phyloP scores from a whole-genome alignment of 75 land plant genomes.

The Chamaecyparis obtusa region DNA sequence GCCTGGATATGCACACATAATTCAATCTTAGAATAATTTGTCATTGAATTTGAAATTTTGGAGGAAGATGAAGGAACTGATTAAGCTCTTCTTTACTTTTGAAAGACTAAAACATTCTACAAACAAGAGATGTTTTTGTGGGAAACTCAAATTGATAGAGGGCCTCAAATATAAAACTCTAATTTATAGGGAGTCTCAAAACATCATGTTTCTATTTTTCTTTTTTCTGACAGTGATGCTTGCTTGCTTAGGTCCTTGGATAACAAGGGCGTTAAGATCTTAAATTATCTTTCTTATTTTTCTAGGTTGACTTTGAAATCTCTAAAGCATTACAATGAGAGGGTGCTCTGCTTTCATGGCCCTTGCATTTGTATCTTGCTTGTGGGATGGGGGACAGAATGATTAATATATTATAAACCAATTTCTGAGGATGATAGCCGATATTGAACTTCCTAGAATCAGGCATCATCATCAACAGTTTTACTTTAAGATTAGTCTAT shows the following conservation, averaged over 20 bases:
- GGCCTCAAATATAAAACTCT: neutral
- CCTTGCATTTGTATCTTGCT: conserved; percentile 2
- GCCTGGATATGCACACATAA: neutral
- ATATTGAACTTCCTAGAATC: neutral
- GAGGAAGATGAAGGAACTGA: neutral
- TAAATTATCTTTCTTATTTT: neutral
- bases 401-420: neutral
- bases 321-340: neutral
- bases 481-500: neutral
- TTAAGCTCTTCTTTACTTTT: neutral
- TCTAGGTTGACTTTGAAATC: neutral
- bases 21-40: neutral
- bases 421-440: neutral
- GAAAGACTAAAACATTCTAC: neutral
- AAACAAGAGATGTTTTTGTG: neutral
- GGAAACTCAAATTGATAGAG: neutral
- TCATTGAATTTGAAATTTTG: neutral
- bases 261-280: neutral
- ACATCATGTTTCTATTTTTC: neutral
- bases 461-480: neutral
- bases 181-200: neutral
- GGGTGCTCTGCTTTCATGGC: neutral
- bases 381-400: neutral
- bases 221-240: neutral
- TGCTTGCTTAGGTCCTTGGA: neutral